These are phyloP conservation scores for Sugiyamaella grinbergsii DNA, from an alignment of 1,139 yeast genomes.

Conservation along the genomic window DNA sequence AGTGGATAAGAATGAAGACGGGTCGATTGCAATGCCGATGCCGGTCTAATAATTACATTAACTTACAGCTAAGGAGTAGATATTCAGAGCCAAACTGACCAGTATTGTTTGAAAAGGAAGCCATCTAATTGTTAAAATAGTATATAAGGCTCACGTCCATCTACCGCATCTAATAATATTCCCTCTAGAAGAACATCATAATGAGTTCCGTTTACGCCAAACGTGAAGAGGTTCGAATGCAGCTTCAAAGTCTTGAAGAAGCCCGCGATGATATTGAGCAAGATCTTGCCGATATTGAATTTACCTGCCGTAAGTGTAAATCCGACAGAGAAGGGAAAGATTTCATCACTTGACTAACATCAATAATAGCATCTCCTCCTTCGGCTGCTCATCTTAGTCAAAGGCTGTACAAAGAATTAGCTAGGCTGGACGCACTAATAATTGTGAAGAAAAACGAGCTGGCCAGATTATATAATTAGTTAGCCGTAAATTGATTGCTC, in stretches of 20 bases:
- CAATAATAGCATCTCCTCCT: slow-evolving; percentile 1
- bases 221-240: slow-evolving; percentile 1
- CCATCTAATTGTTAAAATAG: no score
- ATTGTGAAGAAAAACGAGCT: background rate
- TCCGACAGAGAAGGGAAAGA: no score
- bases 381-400: slow-evolving; percentile 6
- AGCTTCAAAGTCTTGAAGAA: slow-evolving; percentile 2
- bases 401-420: slow-evolving; percentile 5
- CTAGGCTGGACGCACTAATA: background rate
- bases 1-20: no score
- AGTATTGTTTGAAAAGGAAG: no score
- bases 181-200: background rate
- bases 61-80: no score
- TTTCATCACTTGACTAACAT: slow-evolving; percentile 5
- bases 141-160: no score
- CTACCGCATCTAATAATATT: no score
- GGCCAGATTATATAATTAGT: background rate
- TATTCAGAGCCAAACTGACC: no score
- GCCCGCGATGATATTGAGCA: slow-evolving; percentile 6
- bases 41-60: no score
- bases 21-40: no score
- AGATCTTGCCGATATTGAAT: slow-evolving; percentile 9
- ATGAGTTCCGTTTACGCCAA: slow-evolving; percentile 3
- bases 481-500: background rate
- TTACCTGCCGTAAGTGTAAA: slow-evolving; percentile 9